These are phyloP conservation scores for Zalaria sp. DNA, from an alignment of 2,329 filamentous ascomycete genomes.

Conservation along the genomic window DNA sequence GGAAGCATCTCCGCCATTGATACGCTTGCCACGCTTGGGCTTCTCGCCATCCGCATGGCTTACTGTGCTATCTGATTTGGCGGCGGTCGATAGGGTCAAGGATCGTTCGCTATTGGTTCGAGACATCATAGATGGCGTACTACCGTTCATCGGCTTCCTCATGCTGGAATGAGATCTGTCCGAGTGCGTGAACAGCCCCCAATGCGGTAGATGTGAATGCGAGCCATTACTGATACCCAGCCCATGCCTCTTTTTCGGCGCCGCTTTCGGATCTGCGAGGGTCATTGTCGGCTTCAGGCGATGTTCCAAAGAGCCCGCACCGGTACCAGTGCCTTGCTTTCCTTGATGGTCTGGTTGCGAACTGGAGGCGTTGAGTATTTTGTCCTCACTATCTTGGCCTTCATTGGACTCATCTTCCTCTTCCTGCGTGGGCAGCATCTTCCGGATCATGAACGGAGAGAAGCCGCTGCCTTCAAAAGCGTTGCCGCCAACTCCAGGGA, in stretches of 20 bases:
- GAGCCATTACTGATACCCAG: constrained; percentile 14
- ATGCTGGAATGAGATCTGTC: constrained; percentile 14
- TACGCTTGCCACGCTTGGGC: constrained; percentile 18
- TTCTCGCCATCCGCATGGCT: constrained; percentile 10
- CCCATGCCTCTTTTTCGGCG: constrained; percentile 16
- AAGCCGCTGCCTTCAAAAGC: constrained; percentile 38
- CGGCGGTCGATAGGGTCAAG: constrained; percentile 10
- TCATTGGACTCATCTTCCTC: constrained; percentile 30
- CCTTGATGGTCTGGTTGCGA: not conserved
- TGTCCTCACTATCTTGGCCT: not conserved
- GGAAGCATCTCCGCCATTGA: constrained; percentile 10
- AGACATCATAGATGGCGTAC: constrained; percentile 11
- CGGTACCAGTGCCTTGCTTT: constrained; percentile 40
- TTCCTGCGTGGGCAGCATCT: constrained; percentile 32
- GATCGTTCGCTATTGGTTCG: constrained; percentile 18
- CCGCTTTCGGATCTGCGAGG: constrained; percentile 24
- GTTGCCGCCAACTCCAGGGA: constrained; percentile 59
- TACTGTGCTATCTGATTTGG: constrained; percentile 8
- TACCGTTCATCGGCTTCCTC: constrained; percentile 7
- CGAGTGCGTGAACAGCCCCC: constrained; percentile 28
- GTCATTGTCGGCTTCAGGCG: constrained; percentile 71
- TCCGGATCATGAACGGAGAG: constrained; percentile 46
- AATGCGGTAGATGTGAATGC: constrained; percentile 20
- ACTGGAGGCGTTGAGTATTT: not conserved
- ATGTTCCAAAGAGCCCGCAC: constrained; percentile 63